phyloP scores from a whole-genome alignment of 176 grass and related monocot genomes.

The Bonia amplexicaulis region DNA sequence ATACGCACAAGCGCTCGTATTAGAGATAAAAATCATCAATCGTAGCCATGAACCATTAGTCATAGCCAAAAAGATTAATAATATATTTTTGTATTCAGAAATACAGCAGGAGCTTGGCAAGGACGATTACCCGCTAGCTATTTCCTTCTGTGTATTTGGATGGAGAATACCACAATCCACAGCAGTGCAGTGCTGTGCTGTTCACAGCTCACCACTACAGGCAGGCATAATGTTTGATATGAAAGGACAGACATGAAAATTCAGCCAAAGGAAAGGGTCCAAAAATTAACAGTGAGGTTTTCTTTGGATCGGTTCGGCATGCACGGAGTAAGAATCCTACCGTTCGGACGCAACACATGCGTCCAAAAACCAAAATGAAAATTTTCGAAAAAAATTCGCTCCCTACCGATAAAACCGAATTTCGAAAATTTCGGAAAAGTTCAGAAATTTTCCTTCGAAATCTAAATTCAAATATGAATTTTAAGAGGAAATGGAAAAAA shows the following conservation, averaged over 20 bases:
- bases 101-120: neutral
- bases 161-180: neutral
- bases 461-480: too few relatives aligned
- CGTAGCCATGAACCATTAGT: too few relatives aligned
- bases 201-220: neutral
- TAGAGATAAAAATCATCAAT: fast-evolving
- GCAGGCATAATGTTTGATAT: neutral
- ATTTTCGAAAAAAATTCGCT: too few relatives aligned
- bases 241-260: neutral
- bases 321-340: too few relatives aligned
- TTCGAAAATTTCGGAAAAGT: too few relatives aligned
- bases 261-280: neutral
- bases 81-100: neutral
- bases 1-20: too few relatives aligned
- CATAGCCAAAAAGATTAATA: neutral
- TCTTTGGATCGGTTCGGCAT: neutral
- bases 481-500: too few relatives aligned
- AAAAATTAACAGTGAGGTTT: neutral
- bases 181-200: neutral
- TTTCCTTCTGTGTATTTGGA: neutral
- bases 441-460: too few relatives aligned
- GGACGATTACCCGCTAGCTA: neutral
- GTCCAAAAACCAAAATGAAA: too few relatives aligned
- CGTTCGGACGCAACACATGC: too few relatives aligned
- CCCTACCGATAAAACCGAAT: too few relatives aligned